Evolutionary conservation across 495 filamentous ascomycete species (phyloP), one percentile per base, ranked within the genome.

Genomic region (Coniosporium apollinis): DNA sequence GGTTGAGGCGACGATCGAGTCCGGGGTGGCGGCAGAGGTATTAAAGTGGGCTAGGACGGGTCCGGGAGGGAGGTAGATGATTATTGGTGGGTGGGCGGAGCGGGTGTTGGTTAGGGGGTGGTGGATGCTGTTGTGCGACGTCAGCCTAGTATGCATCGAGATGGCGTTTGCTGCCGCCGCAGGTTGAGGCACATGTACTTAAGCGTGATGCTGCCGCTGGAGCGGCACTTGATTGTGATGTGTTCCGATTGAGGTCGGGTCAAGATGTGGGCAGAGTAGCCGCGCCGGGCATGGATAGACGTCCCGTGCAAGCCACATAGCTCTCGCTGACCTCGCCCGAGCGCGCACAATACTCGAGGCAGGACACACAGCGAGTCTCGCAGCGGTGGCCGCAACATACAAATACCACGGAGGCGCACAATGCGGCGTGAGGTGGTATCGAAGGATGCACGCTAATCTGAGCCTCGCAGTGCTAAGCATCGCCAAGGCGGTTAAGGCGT

Each of bases 1-100:
- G 4, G 40, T 33, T 3, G 47, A 37, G 9, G 34, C 22, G 4
- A 35, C 19, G n/a, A 36, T 19, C 18, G 36, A 22, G 3, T 49
- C 33, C 18, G 52, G 28, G 28, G 33, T 40, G 3, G 22, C 18
- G 14, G 15, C 14, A 1, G 46, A 26, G 19, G 13, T 10, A 18
- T 31, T 21, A 1, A 21, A 6, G 19, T 36, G 34, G 19, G 30
- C 34, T 13, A 48, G 5, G 4, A 45, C 19, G 5, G 47, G 42
- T 18, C 55, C 51, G 5, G 40, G 39, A 0, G 52, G 51, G 5
- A 65, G 46, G 42, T 54, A 55, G 28, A 63, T 33, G 16, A 63
- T 39, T 13, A 60, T 45, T 0, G 56, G 48, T 10, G 51, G 33
- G 8, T 9, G 1, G 39, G 17, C 13, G 20, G 25, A 16, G 38